A percentile compares a stretch with the other conserved stretches of the same genome.
Conservation (phyloP, 2,329 filamentous ascomycete species). For the Arthrobotrys megalospora region DNA sequence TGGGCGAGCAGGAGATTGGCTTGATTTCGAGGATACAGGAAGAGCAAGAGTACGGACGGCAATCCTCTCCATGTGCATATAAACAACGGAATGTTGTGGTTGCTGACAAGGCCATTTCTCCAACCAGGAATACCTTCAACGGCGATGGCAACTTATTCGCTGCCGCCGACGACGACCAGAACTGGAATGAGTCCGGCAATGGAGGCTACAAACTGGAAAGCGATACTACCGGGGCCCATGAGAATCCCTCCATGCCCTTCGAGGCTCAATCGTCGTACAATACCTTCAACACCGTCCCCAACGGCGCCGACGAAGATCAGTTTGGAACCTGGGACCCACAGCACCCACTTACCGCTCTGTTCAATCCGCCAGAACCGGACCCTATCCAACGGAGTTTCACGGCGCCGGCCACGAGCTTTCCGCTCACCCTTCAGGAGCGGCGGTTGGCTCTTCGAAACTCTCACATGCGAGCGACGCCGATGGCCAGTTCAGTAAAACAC, state of each 20-base stretch:
- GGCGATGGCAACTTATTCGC: slow-evolving; percentile 45
- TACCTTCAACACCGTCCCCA: slow-evolving; percentile 13
- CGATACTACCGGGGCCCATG: slow-evolving; percentile 4
- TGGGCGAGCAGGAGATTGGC: slow-evolving; percentile 55
- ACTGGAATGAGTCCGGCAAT: slow-evolving; percentile 46
- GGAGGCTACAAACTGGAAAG: slow-evolving; percentile 52
- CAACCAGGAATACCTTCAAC: slow-evolving; percentile 47
- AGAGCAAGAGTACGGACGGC: slow-evolving; percentile 45
- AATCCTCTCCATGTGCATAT: neutral
- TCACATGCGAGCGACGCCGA: slow-evolving; percentile 56
- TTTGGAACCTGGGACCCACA: slow-evolving; percentile 43
- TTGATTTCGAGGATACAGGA: slow-evolving; percentile 55
- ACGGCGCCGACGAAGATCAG: slow-evolving; percentile 16
- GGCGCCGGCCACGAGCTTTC: slow-evolving; percentile 50
- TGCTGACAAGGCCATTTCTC: slow-evolving; percentile 24
- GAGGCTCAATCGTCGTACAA: slow-evolving; percentile 17
- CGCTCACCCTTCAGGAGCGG: slow-evolving; percentile 55
- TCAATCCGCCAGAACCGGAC: slow-evolving; percentile 48
- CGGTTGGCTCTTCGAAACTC: slow-evolving; percentile 55
- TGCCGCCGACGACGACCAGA: slow-evolving; percentile 46
- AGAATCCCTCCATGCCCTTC: slow-evolving; percentile 20
- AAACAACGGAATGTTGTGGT: slow-evolving; percentile 31
- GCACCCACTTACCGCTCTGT: slow-evolving; percentile 55
- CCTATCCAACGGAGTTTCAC: slow-evolving; percentile 55
- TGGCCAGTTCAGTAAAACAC: slow-evolving; percentile 56